Percentiles rank a stretch among this genome's conserved stretches.
These are phyloP conservation scores for Aspergillus candidus DNA, from an alignment of 2,329 filamentous ascomycete genomes.

Conservation along the genomic window DNA sequence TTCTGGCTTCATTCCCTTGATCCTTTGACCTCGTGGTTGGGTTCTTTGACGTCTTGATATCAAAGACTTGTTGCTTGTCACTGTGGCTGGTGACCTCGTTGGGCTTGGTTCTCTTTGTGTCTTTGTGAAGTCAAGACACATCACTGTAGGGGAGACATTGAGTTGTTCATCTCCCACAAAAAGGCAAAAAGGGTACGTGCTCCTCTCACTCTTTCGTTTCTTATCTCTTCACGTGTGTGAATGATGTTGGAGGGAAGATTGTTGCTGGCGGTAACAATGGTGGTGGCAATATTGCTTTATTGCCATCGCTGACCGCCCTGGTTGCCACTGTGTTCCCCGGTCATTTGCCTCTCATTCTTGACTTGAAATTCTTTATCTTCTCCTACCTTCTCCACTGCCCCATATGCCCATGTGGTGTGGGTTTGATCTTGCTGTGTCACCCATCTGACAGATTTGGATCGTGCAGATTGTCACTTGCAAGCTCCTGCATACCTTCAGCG, in stretches of 20 bases:
- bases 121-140: conserved; percentile 14
- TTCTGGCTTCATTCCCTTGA: conserved; percentile 11
- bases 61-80: background rate
- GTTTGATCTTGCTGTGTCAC: too few relatives aligned
- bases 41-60: conserved; percentile 2
- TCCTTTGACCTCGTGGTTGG: conserved; percentile 4
- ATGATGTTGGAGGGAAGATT: too few relatives aligned
- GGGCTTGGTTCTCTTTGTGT: conserved; percentile 4
- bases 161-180: conserved; percentile 90
- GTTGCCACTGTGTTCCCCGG: too few relatives aligned
- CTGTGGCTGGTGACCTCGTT: background rate
- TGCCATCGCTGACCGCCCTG: too few relatives aligned
- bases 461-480: conserved; percentile 23
- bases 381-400: background rate
- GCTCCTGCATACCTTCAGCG: conserved; percentile 14
- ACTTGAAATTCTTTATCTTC: too few relatives aligned
- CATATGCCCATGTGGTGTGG: too few relatives aligned
- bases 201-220: conserved; percentile 11
- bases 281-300: too few relatives aligned
- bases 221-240: conserved; percentile 10
- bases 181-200: conserved; percentile 38
- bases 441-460: background rate
- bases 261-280: too few relatives aligned
- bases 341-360: too few relatives aligned
- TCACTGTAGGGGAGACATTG: conserved; percentile 77